Evolutionary conservation across 176 grass and related monocot species (phyloP).

Genomic region (Carex scoparia): DNA sequence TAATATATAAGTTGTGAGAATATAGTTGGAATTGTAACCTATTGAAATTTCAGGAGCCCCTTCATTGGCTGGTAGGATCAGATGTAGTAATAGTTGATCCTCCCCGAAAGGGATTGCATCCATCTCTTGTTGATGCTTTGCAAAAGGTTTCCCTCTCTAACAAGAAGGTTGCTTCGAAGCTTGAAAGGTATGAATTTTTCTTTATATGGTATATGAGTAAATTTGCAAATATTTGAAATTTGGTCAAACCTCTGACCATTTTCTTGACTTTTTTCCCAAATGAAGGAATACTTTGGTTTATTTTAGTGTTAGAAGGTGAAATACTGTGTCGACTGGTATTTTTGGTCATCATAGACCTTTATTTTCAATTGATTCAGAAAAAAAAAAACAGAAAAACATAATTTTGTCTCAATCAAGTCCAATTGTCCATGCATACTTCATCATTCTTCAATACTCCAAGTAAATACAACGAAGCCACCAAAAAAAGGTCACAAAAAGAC

Average conservation of each 20-base stretch:
- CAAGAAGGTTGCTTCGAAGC: constrained; percentile 46
- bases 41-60: constrained; percentile 62
- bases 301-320: not conserved
- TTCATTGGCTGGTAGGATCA: constrained; percentile 79
- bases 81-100: constrained; percentile 89
- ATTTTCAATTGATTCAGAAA: constrained; percentile 2
- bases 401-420: not conserved
- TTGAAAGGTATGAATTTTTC: constrained; percentile 41
- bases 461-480: not conserved
- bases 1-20: constrained; percentile 20
- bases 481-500: not conserved
- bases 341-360: not conserved
- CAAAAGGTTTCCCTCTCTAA: constrained; percentile 59
- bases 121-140: constrained; percentile 73
- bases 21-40: constrained; percentile 25
- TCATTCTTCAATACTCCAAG: not conserved
- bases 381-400: not conserved
- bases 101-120: constrained; percentile 89
- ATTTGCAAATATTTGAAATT: not conserved
- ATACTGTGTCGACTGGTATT: not conserved
- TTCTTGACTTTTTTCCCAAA: not conserved
- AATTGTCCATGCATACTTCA: not conserved
- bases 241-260: not conserved
- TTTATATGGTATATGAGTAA: constrained; percentile 5
- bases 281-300: not conserved